These are phyloP conservation scores for Letharia columbiana DNA, from an alignment of 495 filamentous ascomycete genomes.

Conservation along the genomic window DNA sequence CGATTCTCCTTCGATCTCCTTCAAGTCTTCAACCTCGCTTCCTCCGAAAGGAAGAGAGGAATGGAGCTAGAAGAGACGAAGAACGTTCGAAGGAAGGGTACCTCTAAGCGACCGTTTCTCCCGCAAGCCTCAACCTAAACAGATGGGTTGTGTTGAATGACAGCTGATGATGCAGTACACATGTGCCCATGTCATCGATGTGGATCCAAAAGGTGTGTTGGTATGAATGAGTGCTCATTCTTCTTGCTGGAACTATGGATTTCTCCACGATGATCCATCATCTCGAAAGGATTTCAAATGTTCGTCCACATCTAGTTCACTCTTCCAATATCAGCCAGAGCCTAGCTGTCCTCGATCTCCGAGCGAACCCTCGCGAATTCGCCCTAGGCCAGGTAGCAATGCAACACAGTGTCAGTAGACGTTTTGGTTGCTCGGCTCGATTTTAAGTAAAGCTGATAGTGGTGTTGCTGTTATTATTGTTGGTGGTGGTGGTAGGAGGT, in stretches of 20 bases:
- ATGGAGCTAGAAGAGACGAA: slow-evolving; percentile 12
- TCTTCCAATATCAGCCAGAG: background rate
- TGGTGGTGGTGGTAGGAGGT: background rate
- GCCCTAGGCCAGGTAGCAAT: background rate
- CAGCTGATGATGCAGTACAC: background rate
- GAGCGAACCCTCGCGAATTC: background rate
- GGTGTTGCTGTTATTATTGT: background rate
- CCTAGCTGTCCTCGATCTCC: background rate
- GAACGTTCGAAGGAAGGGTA: slow-evolving; percentile 7
- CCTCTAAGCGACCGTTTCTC: slow-evolving; percentile 13
- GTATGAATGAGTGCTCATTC: background rate
- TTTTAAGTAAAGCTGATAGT: background rate
- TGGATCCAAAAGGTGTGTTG: background rate
- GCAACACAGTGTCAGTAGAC: background rate
- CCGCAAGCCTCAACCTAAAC: slow-evolving; percentile 15
- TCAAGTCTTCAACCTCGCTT: background rate
- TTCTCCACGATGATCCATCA: background rate
- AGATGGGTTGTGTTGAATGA: slow-evolving; percentile 3
- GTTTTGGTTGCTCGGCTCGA: background rate
- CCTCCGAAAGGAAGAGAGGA: background rate
- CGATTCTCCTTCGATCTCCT: background rate
- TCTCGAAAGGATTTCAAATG: background rate
- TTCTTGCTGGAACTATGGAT: background rate
- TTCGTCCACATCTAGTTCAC: background rate
- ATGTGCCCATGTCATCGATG: background rate